Conservation (phyloP, 108 stramenopile genomes). For the Aurantiochytrium sp. region DNA sequence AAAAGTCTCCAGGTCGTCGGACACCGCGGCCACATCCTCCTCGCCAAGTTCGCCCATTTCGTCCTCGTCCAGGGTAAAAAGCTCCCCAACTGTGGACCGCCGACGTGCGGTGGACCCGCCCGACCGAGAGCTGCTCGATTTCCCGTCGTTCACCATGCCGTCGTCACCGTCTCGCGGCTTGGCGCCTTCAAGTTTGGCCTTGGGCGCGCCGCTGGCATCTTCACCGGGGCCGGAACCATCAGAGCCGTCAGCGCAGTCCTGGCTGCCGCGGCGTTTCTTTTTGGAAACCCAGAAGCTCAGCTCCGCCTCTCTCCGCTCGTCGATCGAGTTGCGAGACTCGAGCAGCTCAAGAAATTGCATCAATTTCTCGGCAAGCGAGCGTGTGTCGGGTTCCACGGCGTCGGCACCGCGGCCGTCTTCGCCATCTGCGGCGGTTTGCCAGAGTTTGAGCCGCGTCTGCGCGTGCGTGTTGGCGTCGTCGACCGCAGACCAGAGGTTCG, state of each 20-base stretch:
- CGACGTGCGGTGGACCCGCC: no score
- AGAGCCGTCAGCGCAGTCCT: not conserved
- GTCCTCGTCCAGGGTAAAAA: not conserved
- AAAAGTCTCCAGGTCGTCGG: slow-evolving; percentile 14
- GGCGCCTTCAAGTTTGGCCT: no score
- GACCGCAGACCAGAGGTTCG: not conserved
- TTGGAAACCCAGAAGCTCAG: not conserved
- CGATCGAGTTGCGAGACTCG: not conserved
- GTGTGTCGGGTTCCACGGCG: not conserved
- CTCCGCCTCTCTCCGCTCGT: not conserved
- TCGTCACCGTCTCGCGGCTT: no score
- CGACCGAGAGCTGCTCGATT: no score
- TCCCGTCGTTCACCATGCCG: no score
- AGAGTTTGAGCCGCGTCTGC: not conserved
- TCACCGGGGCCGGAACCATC: not conserved
- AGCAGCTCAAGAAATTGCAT: not conserved
- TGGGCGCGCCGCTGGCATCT: no score
- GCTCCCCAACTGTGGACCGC: not conserved
- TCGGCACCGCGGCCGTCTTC: not conserved
- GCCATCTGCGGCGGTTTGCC: not conserved
- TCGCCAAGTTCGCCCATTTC: not conserved
- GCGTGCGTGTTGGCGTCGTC: not conserved
- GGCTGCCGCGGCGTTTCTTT: not conserved
- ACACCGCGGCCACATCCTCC: not conserved
- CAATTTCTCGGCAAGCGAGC: not conserved